A percentile compares a stretch with the other conserved stretches of the same genome.
phyloP scores from a whole-genome alignment of 352 stramenopile species.

The Detonula confervacea region DNA sequence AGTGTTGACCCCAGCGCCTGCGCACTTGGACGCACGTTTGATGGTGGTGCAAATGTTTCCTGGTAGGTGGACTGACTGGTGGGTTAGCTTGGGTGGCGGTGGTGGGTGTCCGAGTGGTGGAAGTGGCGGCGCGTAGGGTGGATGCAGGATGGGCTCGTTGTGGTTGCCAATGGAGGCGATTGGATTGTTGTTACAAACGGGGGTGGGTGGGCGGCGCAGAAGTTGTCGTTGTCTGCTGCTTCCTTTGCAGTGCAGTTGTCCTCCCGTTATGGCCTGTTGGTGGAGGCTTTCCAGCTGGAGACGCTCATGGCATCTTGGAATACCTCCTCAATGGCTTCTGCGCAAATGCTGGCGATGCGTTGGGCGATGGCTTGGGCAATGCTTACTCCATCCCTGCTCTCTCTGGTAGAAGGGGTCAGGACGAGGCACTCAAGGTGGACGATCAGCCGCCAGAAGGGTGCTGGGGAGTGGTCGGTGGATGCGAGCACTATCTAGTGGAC shows the following conservation, averaged over 20 bases:
- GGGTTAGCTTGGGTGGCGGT: not conserved
- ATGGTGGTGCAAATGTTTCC: constrained; percentile 38
- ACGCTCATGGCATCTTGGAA: not conserved
- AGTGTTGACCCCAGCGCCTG: constrained; percentile 17
- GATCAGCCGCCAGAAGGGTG: constrained; percentile 15
- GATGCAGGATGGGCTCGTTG: no score
- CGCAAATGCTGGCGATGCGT: no score
- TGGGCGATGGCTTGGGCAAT: no score
- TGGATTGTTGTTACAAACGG: not conserved
- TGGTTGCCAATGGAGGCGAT: not conserved
- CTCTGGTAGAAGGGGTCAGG: no score
- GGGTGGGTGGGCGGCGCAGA: not conserved
- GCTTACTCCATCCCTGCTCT: no score
- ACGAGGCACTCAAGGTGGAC: constrained; percentile 5
- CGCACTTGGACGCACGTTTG: not conserved
- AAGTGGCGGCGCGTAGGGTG: no score
- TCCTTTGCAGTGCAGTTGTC: not conserved
- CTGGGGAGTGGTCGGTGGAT: not conserved
- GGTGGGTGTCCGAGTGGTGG: no score
- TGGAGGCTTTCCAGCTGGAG: not conserved
- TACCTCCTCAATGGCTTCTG: not conserved
- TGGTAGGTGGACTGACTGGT: constrained; percentile 8
- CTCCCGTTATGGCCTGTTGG: not conserved
- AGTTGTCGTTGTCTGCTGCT: constrained; percentile 9
- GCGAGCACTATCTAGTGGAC: not conserved